A percentile compares a stretch with the other conserved stretches of the same genome.
Evolutionary conservation across 2,329 filamentous ascomycete species (phyloP).

Genomic region (Tolypocladium album): DNA sequence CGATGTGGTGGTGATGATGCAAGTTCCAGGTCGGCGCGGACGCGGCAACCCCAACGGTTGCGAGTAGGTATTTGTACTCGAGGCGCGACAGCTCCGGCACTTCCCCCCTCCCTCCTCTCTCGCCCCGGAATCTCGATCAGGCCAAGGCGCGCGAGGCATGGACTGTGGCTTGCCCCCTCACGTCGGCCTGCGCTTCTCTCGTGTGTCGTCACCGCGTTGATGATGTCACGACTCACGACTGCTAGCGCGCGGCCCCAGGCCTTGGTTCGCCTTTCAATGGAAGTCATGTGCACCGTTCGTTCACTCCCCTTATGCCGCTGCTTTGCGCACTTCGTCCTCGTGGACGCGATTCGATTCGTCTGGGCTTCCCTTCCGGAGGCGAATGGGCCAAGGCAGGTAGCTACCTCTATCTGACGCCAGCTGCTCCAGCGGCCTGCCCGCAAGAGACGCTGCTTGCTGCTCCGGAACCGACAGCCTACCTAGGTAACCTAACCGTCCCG

Average conservation of each 20-base stretch:
- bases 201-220: slow-evolving; percentile 9
- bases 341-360: no score
- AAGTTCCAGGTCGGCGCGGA: not conserved
- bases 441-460: no score
- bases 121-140: slow-evolving; percentile 10
- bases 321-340: not conserved
- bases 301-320: not conserved
- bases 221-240: slow-evolving; percentile 20
- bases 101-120: not conserved
- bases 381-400: no score
- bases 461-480: no score
- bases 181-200: not conserved
- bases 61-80: not conserved
- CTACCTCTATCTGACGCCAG: no score
- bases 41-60: not conserved
- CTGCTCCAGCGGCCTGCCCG: no score
- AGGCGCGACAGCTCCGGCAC: no score
- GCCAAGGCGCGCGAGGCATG: slow-evolving; percentile 2
- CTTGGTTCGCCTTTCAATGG: no score
- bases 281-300: no score
- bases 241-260: no score
- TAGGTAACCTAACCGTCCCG: no score
- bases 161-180: not conserved
- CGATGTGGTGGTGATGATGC: slow-evolving; percentile 2
- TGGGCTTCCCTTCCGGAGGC: no score